These are phyloP conservation scores for Glycyrrhiza uralensis DNA, from an alignment of 306 rosid species.

Conservation along the genomic window DNA sequence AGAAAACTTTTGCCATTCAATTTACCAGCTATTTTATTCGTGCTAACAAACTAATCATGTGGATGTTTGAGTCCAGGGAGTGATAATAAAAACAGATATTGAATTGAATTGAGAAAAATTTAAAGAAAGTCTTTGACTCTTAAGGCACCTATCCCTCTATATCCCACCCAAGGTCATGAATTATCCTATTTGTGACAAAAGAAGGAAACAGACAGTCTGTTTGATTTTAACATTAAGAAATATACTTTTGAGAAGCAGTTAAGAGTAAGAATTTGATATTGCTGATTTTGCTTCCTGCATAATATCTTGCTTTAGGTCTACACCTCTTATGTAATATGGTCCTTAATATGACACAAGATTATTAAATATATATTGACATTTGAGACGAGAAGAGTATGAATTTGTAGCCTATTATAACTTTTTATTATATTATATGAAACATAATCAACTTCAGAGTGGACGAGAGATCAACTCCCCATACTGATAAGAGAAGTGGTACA, in stretches of 20 bases:
- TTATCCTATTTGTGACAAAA: background rate
- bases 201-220: background rate
- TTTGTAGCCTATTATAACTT: background rate
- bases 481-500: background rate
- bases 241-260: background rate
- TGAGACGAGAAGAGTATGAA: background rate
- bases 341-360: background rate
- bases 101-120: background rate
- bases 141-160: no score
- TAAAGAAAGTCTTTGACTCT: no score
- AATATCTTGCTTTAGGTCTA: background rate
- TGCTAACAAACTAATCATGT: background rate
- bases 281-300: background rate
- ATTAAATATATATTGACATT: background rate
- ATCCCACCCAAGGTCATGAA: no score
- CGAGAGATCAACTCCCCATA: background rate
- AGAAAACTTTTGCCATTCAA: background rate
- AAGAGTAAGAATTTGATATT: background rate
- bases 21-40: no score
- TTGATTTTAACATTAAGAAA: background rate
- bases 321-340: no score
- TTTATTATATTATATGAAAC: constrained; percentile 7
- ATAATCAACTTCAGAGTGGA: background rate
- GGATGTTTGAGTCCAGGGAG: background rate
- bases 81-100: background rate